Evolutionary conservation across 352 stramenopile species (phyloP).

Genomic region (Phytophthora pluvialis): DNA sequence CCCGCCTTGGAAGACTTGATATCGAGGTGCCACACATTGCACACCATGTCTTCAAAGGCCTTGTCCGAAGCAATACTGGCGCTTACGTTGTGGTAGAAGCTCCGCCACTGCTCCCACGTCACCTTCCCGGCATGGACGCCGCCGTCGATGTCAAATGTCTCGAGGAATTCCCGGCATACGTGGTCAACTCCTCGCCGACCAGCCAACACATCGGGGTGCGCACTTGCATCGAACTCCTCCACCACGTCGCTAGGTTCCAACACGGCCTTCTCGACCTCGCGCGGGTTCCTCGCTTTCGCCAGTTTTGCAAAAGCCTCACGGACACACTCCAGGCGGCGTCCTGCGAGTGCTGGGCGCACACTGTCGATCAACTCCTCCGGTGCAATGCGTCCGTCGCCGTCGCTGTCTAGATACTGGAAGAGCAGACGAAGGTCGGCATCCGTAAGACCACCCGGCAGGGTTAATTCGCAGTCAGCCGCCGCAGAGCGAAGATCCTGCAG

Average conservation of each 20-base stretch:
- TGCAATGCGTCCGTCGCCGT: slow-evolving; percentile 78
- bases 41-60: slow-evolving; percentile 93
- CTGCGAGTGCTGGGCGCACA: slow-evolving; percentile 76
- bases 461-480: slow-evolving; percentile 60
- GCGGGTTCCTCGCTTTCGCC: slow-evolving; percentile 59
- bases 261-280: slow-evolving; percentile 51
- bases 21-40: slow-evolving; percentile 77
- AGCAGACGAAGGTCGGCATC: slow-evolving; percentile 71
- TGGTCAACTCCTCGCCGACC: slow-evolving; percentile 69
- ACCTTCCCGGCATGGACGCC: slow-evolving; percentile 71
- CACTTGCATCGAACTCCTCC: slow-evolving; percentile 80
- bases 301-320: slow-evolving; percentile 83
- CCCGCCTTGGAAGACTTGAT: slow-evolving; percentile 18
- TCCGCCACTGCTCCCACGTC: slow-evolving; percentile 65
- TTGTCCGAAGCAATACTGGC: slow-evolving; percentile 90
- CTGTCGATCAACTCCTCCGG: slow-evolving; percentile 89
- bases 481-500: slow-evolving; percentile 79
- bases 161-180: slow-evolving; percentile 83
- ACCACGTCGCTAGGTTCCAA: slow-evolving; percentile 85
- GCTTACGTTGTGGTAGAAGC: slow-evolving; percentile 93
- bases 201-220: slow-evolving; percentile 85
- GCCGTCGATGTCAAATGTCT: slow-evolving; percentile 85
- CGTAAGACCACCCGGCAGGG: slow-evolving; percentile 39
- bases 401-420: slow-evolving; percentile 86
- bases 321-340: slow-evolving; percentile 73